Conservation (phyloP, 768 basidiomycete species). For the Tricholoma furcatifolium region DNA sequence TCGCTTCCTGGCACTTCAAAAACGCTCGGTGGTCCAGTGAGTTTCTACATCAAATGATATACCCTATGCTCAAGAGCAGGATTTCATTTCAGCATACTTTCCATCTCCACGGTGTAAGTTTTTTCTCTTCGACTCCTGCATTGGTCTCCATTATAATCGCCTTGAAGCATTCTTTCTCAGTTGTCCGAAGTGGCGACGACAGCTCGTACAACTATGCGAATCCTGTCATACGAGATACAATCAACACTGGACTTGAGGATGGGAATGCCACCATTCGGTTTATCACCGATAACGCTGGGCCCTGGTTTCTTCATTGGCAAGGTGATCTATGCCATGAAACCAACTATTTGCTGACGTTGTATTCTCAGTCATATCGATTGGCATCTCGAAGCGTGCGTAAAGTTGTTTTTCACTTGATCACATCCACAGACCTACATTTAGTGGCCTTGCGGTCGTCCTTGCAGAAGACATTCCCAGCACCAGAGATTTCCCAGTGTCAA, state of each 20-base stretch:
- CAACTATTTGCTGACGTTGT: not conserved
- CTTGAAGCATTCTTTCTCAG: constrained; percentile 33
- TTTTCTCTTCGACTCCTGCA: not conserved
- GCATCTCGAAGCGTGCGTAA: constrained; percentile 34
- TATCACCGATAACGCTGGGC: constrained; percentile 13
- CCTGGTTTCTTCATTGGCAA: constrained; percentile 26
- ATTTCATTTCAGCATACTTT: constrained; percentile 20
- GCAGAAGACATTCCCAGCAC: constrained; percentile 24
- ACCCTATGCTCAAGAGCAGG: too few species aligned
- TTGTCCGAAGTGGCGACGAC: constrained; percentile 32
- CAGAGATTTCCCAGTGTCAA: too few species aligned
- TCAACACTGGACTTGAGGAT: constrained; percentile 27
- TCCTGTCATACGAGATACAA: constrained; percentile 38
- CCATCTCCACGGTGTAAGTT: constrained; percentile 29
- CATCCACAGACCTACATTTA: not conserved
- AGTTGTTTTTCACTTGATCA: not conserved
- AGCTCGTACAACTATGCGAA: constrained; percentile 37
- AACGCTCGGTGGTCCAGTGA: constrained; percentile 28
- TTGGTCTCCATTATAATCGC: not conserved
- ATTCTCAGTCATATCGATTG: constrained; percentile 32
- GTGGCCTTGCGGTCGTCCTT: constrained; percentile 31
- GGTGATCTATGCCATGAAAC: not conserved
- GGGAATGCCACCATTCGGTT: constrained; percentile 45
- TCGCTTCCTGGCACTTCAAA: constrained; percentile 27
- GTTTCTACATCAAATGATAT: not conserved